phyloP scores from a whole-genome alignment of 208 protist species.

The Chromosphaera perkinsii region DNA sequence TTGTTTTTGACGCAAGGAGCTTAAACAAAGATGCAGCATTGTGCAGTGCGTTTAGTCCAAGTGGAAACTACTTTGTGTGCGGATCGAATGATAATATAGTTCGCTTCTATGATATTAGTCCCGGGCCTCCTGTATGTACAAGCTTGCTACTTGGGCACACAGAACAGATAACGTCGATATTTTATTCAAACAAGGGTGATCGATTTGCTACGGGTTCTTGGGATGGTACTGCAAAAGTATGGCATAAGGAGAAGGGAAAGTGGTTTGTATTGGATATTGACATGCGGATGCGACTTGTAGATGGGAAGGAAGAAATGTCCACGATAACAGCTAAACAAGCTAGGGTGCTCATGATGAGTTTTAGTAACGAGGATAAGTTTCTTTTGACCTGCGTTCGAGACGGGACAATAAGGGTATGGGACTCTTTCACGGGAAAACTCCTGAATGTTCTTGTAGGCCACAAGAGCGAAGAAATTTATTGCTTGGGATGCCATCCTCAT shows the following conservation, averaged over 20 bases:
- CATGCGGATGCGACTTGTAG: neutral
- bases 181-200: conserved; percentile 19
- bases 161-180: conserved; percentile 11
- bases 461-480: neutral
- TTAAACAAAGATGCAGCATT: neutral
- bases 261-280: neutral
- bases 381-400: neutral
- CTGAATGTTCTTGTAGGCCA: neutral
- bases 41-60: neutral
- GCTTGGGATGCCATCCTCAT: neutral
- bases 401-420: neutral
- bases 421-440: neutral
- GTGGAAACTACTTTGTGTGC: neutral
- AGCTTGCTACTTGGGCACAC: conserved; percentile 25
- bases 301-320: neutral
- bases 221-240: conserved; percentile 30
- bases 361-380: neutral
- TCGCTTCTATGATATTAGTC: neutral
- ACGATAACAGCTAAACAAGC: neutral
- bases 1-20: conserved; percentile 14
- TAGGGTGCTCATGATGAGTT: too few species aligned
- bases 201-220: conserved; percentile 26
- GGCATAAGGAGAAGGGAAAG: neutral
- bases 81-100: conserved; percentile 29
- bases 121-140: too few species aligned